Base-by-base conservation (phyloP, 805 yeast genomes). In the Cyberlindnera amylophila region DNA sequence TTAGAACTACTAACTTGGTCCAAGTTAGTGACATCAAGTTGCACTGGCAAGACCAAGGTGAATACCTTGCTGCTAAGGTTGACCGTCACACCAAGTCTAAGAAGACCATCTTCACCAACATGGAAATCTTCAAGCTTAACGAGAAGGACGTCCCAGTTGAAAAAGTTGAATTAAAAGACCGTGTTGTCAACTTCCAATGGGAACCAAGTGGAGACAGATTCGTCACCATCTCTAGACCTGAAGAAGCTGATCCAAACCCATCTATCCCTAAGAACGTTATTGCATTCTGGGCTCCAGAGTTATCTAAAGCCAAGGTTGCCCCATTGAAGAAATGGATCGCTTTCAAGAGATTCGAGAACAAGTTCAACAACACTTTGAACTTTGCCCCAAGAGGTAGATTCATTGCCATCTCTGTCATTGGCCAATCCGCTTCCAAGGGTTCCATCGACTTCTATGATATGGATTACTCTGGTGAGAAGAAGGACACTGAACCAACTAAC, bases 341-440 rank as follows among this genome's bases (percentile, higher is more conserved):
- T 73, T 83, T 57, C 61, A 75, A 81, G 59, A 61, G 67, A 10
- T 61, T 85, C 42, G 72, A 73, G 32, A 77, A 80, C 61, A 84
- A 81, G 62, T 77, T 77, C 54, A 67, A 82, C 35, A 88, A 86
- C 68, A 76, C 84, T 26, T 73, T 93, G 47, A 69, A 73, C 49
- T 93, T 96, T 91, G 80, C 96, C 24, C 98, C 99, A 61, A 78
- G 78, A 61, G 98, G 99, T 50, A 81, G 97, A 67, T 90, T 85
- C 66, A 84, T 82, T 44, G 72, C 71, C 30, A 67, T 75, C 40
- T 48, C 60, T 10, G 74, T 74, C 21, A 61, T 75, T 29, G 65
- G 75, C 32, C 74, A 71, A 23, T 61, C 69, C 30, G 65, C 74
- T 38, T 53, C 70, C 17, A 70, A 69, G 52, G 82, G 87, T 46